phyloP scores from a whole-genome alignment of 31 red algal genomes.

The Odonthalia washingtoniensis region DNA sequence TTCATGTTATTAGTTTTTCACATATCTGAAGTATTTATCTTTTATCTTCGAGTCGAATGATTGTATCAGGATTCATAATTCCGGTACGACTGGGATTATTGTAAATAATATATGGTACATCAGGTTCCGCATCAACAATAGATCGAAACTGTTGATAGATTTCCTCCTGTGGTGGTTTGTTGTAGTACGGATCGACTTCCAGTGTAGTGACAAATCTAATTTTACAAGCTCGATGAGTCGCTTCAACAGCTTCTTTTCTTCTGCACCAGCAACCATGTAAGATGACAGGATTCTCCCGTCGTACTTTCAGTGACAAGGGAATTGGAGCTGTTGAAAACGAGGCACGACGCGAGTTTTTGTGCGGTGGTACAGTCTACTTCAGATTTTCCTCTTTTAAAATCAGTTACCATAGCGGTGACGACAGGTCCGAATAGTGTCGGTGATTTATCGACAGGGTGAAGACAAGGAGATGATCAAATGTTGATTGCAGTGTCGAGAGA shows the following conservation, averaged over 20 bases:
- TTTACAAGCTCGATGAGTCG: constrained; percentile 83
- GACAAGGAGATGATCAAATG: no score
- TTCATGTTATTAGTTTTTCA: no score
- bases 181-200: constrained; percentile 99
- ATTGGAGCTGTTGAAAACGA: constrained; percentile 92
- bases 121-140: constrained; percentile 83
- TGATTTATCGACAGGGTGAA: no score
- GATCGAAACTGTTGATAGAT: constrained; percentile 93
- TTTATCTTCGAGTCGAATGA: constrained; percentile 66
- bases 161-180: constrained; percentile 97
- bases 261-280: constrained; percentile 94
- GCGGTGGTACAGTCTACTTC: constrained; percentile 93
- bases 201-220: constrained; percentile 91
- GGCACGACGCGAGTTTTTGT: constrained; percentile 87
- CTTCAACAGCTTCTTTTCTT: constrained; percentile 92
- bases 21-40: no score
- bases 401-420: constrained; percentile 95
- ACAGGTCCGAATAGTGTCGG: constrained; percentile 73
- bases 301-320: constrained; percentile 91
- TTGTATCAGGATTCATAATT: constrained; percentile 86
- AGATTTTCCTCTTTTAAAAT: constrained; percentile 78
- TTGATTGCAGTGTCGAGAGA: no score
- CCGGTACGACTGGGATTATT: constrained; percentile 92
- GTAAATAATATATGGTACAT: constrained; percentile 97
- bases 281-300: constrained; percentile 95